A percentile compares a stretch with the other conserved stretches of the same genome.
These are phyloP conservation scores for Microbotryomycetes sp. DNA, from an alignment of 1,284 basidiomycete species.

Conservation along the genomic window DNA sequence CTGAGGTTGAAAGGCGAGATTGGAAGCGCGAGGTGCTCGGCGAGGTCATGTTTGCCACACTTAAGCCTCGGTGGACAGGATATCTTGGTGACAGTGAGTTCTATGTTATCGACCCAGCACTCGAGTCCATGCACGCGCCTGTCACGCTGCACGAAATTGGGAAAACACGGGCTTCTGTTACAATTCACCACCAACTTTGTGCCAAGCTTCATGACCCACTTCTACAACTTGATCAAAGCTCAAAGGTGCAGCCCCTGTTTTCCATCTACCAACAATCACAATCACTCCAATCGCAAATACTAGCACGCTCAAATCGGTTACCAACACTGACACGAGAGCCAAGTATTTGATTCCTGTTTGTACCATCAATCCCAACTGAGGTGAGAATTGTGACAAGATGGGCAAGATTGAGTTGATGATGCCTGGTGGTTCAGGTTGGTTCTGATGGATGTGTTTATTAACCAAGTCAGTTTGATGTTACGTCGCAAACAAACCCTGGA, in stretches of 20 bases:
- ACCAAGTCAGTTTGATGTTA: not conserved
- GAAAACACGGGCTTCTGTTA: no score
- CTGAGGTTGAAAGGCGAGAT: no score
- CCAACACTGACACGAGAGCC: slow-evolving; percentile 20
- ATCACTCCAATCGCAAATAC: slow-evolving; percentile 26
- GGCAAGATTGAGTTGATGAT: slow-evolving; percentile 27
- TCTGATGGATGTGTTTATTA: slow-evolving; percentile 7
- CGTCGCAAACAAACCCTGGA: no score
- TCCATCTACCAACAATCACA: not conserved
- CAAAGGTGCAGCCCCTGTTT: not conserved
- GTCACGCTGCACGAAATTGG: no score
- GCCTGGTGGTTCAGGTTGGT: slow-evolving; percentile 18
- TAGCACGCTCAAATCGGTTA: slow-evolving; percentile 32
- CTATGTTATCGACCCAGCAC: no score
- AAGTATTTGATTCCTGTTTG: slow-evolving; percentile 24
- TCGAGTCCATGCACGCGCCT: no score
- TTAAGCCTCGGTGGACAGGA: no score
- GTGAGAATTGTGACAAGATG: slow-evolving; percentile 31
- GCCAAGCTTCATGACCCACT: not conserved
- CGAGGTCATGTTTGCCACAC: no score
- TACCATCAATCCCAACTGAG: slow-evolving; percentile 24
- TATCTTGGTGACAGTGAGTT: no score
- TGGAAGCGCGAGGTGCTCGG: no score
- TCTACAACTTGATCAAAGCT: not conserved
- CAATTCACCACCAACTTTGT: not conserved